Base-by-base conservation (phyloP, 2,329 filamentous ascomycete genomes). In the Colletotrichum camelliae region DNA sequence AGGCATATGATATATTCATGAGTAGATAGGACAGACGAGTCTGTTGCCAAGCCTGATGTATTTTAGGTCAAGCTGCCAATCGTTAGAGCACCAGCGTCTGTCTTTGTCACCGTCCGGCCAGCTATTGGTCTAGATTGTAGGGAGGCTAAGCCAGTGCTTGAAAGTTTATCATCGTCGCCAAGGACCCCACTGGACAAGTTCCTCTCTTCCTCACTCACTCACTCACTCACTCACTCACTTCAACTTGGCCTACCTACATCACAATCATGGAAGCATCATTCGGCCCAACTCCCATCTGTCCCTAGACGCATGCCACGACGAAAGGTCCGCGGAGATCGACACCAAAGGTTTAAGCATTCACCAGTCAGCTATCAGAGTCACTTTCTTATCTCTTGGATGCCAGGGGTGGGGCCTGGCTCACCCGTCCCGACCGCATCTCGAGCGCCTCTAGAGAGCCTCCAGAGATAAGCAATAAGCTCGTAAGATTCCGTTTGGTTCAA, bases 401-500 rank as follows among this genome's bases (percentile, higher is more conserved):
- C 66, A 76, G 74, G 71, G 74, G 74, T 76, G 74, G 71, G 67
- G 52, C 74, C 72, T 75, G 35, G 71, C 72, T 70, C 55, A 37
- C 55, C 74, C 60, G 27, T 76, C 37, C 72, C 74, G 39, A 71
- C 66, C 18, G 67, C 74, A 75, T 67, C 24, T 76, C 13, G 71
- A 75, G 60, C 74, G 74, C 71, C 74, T 62, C 31, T 52, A 15
- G 31, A 52, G 60, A 76, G 35, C 60, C 60, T 75, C 37, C 60
- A 75, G 52, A 76, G 74, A 76, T 76, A 76, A 75, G 74, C 74
- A 75, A 76, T 71, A 76, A 75, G 61, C 66, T 76, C 39, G 33
- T 52, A 55, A 67, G 72, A 72, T 66, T 62, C 62, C 27, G 74
- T 67, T 75, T 76, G 67, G 66, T 75, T 67, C 37, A 64, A 70